Conservation (phyloP, 331 rosid genomes). For the Quercus tomentella region DNA sequence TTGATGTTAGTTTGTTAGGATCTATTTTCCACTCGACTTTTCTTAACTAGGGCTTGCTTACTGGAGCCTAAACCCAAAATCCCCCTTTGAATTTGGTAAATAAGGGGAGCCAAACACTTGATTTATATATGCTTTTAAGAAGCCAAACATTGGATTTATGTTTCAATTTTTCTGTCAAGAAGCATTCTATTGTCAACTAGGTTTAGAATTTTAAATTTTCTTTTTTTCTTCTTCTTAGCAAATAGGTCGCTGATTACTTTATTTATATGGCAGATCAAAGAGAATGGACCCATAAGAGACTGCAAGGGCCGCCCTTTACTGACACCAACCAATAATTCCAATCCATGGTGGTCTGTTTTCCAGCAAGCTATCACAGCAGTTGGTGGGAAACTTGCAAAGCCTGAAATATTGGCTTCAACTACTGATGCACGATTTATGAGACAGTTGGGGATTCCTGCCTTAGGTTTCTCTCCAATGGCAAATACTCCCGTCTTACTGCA, state of each 20-base stretch:
- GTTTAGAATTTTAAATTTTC: neutral
- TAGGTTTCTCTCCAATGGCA: slow-evolving; percentile 90
- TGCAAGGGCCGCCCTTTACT: slow-evolving; percentile 57
- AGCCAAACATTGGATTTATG: neutral
- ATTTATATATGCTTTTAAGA: too few species aligned
- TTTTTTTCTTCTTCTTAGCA: slow-evolving; percentile 8
- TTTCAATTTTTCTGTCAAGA: slow-evolving; percentile 1
- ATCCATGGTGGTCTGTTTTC: slow-evolving; percentile 92
- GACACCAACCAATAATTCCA: slow-evolving; percentile 64
- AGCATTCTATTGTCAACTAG: slow-evolving; percentile 4
- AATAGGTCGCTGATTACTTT: neutral
- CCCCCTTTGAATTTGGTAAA: neutral
- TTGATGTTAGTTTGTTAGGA: neutral
- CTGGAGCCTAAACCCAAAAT: neutral
- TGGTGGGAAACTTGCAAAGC: slow-evolving; percentile 78
- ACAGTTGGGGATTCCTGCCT: slow-evolving; percentile 72
- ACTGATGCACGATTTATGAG: slow-evolving; percentile 69
- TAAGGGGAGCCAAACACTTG: too few species aligned
- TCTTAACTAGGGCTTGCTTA: neutral
- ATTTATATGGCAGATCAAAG: slow-evolving; percentile 44
- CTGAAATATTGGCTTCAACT: slow-evolving; percentile 81
- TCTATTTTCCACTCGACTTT: neutral
- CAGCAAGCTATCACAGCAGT: slow-evolving; percentile 55
- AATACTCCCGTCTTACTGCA: slow-evolving; percentile 88
- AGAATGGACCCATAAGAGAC: slow-evolving; percentile 71